Evolutionary conservation across 768 basidiomycete genomes (phyloP).

Genomic region (Coprinopsis marcescibilis): DNA sequence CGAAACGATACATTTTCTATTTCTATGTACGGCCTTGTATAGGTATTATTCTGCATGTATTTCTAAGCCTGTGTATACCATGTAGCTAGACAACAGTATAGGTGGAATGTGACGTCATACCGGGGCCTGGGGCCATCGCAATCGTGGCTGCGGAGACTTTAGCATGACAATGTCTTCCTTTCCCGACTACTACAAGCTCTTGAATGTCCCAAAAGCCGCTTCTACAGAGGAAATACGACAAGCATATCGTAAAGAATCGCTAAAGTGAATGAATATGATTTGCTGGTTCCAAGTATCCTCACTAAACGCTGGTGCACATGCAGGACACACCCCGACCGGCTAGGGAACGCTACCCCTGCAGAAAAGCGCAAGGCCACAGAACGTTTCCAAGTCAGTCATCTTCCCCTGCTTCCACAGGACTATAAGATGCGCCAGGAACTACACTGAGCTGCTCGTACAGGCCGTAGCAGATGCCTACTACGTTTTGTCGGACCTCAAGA

Average conservation of each 20-base stretch:
- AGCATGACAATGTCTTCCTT: conserved; percentile 57
- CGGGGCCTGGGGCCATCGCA: neutral
- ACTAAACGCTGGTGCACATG: conserved; percentile 12
- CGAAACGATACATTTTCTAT: neutral
- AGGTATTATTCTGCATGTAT: no score
- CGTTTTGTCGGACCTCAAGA: conserved; percentile 74
- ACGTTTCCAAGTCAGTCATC: conserved; percentile 62
- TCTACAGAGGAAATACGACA: conserved; percentile 66
- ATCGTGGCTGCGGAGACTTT: neutral
- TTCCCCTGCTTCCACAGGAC: neutral
- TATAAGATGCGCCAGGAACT: no score
- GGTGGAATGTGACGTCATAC: conserved; percentile 26
- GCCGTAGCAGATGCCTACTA: conserved; percentile 93
- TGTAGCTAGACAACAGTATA: no score
- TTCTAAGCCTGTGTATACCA: no score
- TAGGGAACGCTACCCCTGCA: conserved; percentile 60
- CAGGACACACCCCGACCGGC: conserved; percentile 87
- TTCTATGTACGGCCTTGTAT: neutral
- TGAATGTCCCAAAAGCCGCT: conserved; percentile 50
- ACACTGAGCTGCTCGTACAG: conserved; percentile 28
- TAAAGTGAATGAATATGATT: conserved; percentile 45
- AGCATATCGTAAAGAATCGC: conserved; percentile 75
- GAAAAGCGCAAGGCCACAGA: conserved; percentile 77
- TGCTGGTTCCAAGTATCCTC: conserved; percentile 1
- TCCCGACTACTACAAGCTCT: conserved; percentile 74